phyloP scores from a whole-genome alignment of 1,284 basidiomycete genomes.

The Leucoagaricus sp. region DNA sequence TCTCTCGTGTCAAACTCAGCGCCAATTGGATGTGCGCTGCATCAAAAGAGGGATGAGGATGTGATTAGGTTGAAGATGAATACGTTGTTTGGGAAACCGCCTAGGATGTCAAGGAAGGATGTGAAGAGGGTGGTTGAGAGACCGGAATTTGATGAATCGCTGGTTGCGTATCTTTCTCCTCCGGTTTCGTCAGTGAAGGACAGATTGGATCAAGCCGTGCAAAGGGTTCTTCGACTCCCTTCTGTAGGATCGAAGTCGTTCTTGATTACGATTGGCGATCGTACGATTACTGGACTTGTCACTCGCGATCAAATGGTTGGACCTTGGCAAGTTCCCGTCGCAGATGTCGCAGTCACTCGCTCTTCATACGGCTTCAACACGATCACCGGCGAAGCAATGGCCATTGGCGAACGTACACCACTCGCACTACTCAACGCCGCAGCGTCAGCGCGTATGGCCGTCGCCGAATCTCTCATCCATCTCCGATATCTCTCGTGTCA shows the following conservation, averaged over 20 bases:
- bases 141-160: conserved; percentile 71
- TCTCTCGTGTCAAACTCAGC: conserved; percentile 87
- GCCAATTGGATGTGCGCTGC: conserved; percentile 99
- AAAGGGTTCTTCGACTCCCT: conserved; percentile 88
- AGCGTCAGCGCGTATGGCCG: conserved; percentile 94
- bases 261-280: conserved; percentile 98
- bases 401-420: conserved; percentile 96
- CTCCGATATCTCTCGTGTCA: conserved; percentile 69
- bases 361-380: conserved; percentile 93
- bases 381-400: conserved; percentile 92
- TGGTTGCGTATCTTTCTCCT: conserved; percentile 66
- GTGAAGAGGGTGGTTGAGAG: conserved; percentile 52
- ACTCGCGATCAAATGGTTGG: conserved; percentile 99
- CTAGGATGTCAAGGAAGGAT: conserved; percentile 86
- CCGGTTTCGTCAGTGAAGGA: conserved; percentile 42
- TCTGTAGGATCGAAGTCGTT: conserved; percentile 96
- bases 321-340: conserved; percentile 97
- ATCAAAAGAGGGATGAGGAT: conserved; percentile 71
- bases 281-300: conserved; percentile 92
- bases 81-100: conserved; percentile 95
- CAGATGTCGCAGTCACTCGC: conserved; percentile 96
- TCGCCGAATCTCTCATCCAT: conserved; percentile 97
- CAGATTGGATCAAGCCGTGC: conserved; percentile 48
- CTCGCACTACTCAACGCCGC: conserved; percentile 86
- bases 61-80: conserved; percentile 94